Evolutionary conservation across 768 basidiomycete genomes (phyloP).

Genomic region (Russula griseocarnosa): DNA sequence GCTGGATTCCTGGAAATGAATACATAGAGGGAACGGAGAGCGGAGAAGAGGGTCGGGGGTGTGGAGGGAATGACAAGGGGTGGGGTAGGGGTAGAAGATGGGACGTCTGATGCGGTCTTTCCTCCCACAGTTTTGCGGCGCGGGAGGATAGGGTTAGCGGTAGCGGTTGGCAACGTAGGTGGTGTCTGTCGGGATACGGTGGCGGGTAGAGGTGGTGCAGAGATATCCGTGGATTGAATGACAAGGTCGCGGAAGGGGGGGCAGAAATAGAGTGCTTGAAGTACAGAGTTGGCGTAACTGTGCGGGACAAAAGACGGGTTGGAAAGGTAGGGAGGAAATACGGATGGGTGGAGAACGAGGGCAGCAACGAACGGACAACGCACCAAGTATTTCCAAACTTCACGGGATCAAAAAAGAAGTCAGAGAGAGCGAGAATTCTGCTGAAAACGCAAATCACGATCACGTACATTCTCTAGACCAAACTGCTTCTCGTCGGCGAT

Average conservation of each 20-base stretch:
- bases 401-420: neutral
- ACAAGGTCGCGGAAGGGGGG: slow-evolving; percentile 88
- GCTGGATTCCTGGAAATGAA: slow-evolving; percentile 75
- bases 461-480: slow-evolving; percentile 91
- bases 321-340: neutral
- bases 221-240: slow-evolving; percentile 59
- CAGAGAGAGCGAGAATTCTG: slow-evolving; percentile 10
- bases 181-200: slow-evolving; percentile 31
- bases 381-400: slow-evolving; percentile 98
- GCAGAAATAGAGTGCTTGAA: slow-evolving; percentile 96
- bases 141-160: slow-evolving; percentile 36
- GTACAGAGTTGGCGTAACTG: slow-evolving; percentile 98
- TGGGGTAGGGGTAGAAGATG: slow-evolving; percentile 34
- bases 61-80: slow-evolving; percentile 49
- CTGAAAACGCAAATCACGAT: slow-evolving; percentile 34
- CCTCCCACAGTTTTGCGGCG: slow-evolving; percentile 61
- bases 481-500: slow-evolving; percentile 81
- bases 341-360: neutral
- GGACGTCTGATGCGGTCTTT: slow-evolving; percentile 36
- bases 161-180: slow-evolving; percentile 33
- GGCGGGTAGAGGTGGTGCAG: slow-evolving; percentile 39
- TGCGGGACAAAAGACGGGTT: neutral
- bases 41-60: slow-evolving; percentile 80
- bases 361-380: slow-evolving; percentile 26
- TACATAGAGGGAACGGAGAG: slow-evolving; percentile 86